These are phyloP conservation scores for Obelidium mucronatum DNA, from an alignment of 192 early-diverging fungal genomes.

Conservation along the genomic window DNA sequence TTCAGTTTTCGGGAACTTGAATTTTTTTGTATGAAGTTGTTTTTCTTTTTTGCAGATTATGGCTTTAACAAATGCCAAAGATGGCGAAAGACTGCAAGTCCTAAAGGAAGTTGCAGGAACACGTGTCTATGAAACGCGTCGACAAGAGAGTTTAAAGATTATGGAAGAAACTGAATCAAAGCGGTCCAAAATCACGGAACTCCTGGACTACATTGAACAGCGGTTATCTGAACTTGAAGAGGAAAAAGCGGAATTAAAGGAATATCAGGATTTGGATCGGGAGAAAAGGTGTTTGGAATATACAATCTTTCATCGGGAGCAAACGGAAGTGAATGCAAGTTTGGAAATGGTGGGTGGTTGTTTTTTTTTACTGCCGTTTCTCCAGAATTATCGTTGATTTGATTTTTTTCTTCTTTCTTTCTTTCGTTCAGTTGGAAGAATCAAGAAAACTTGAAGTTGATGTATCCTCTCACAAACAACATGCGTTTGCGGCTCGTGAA, in stretches of 20 bases:
- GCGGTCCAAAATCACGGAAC: constrained; percentile 86
- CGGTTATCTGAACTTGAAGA: constrained; percentile 87
- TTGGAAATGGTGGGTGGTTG: constrained; percentile 68
- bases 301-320: constrained; percentile 91
- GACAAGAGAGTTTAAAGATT: constrained; percentile 88
- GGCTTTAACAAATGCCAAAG: constrained; percentile 93
- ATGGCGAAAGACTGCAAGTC: constrained; percentile 84
- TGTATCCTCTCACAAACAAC: constrained; percentile 68
- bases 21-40: background rate
- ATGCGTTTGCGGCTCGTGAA: constrained; percentile 39
- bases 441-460: constrained; percentile 58
- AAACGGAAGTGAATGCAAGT: constrained; percentile 78
- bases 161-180: constrained; percentile 66
- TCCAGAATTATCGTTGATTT: too few species aligned
- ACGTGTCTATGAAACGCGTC: constrained; percentile 90
- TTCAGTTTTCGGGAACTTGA: background rate
- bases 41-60: constrained; percentile 68
- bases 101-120: constrained; percentile 99
- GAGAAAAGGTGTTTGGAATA: constrained; percentile 91
- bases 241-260: constrained; percentile 91
- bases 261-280: constrained; percentile 86
- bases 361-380: background rate
- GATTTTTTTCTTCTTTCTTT: constrained; percentile 25
- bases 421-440: constrained; percentile 41
- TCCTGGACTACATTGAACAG: constrained; percentile 87